These are phyloP conservation scores for Comarum palustre DNA, from an alignment of 306 rosid species.

Conservation along the genomic window DNA sequence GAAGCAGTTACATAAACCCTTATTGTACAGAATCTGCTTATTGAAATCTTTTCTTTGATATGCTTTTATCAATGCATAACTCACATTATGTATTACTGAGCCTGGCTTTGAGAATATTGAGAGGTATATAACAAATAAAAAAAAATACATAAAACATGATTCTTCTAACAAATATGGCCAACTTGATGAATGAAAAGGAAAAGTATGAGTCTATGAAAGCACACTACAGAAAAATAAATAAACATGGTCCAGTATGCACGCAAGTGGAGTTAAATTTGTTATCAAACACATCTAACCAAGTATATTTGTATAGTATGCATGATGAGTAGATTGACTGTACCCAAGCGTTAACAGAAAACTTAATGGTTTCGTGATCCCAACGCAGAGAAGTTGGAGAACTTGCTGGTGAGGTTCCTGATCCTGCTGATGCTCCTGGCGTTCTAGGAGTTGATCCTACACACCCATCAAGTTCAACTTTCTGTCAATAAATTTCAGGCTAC, in stretches of 20 bases:
- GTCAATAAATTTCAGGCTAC: conserved; percentile 10
- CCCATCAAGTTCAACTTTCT: conserved; percentile 20
- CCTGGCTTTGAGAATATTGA: background rate
- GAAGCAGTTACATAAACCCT: background rate
- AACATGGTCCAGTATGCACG: background rate
- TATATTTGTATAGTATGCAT: background rate
- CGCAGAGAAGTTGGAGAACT: conserved; percentile 62
- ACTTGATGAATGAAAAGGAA: background rate
- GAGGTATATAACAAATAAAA: background rate
- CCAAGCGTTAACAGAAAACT: conserved; percentile 95
- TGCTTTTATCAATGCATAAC: background rate
- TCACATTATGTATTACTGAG: background rate
- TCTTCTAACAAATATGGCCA: background rate
- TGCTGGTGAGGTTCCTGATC: conserved; percentile 61
- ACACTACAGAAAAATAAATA: too few species aligned
- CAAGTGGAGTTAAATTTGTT: background rate
- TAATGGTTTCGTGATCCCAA: conserved; percentile 86
- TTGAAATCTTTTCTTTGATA: background rate
- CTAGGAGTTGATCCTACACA: conserved; percentile 66
- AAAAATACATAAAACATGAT: background rate
- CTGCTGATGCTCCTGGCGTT: conserved; percentile 53
- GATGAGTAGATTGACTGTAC: conserved; percentile 38
- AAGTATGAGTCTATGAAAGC: background rate
- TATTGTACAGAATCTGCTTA: background rate
- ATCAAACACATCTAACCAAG: background rate